Conservation (phyloP, 345 rosid genomes). For the Bruguiera gymnorhiza region DNA sequence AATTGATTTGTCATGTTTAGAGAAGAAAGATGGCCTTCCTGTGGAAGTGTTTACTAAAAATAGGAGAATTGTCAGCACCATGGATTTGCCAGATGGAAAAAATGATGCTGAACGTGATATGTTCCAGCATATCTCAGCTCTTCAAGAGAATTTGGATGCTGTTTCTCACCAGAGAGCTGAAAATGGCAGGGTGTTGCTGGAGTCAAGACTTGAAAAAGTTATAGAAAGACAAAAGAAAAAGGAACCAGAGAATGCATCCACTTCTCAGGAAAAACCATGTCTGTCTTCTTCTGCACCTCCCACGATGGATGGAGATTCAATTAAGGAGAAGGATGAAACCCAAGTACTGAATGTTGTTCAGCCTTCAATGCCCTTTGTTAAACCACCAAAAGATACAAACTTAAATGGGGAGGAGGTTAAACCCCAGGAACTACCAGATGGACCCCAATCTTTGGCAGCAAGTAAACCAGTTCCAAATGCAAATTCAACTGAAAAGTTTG, state of each 20-base stretch:
- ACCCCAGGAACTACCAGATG: slow-evolving; percentile 1
- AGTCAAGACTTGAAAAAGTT: slow-evolving; percentile 39
- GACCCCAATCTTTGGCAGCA: slow-evolving; percentile 12
- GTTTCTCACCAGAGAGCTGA: slow-evolving; percentile 38
- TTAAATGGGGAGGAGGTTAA: slow-evolving; percentile 10
- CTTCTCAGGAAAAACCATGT: slow-evolving; percentile 16
- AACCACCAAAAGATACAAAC: slow-evolving; percentile 12
- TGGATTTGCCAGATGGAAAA: slow-evolving; percentile 57
- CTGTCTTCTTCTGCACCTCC: background rate
- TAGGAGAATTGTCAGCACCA: slow-evolving; percentile 51
- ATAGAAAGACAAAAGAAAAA: slow-evolving; percentile 34
- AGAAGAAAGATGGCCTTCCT: slow-evolving; percentile 62
- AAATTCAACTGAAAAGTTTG: slow-evolving; percentile 14
- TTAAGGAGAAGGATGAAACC: slow-evolving; percentile 6
- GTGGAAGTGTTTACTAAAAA: slow-evolving; percentile 68
- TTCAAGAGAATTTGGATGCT: slow-evolving; percentile 43
- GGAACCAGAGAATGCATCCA: slow-evolving; percentile 29
- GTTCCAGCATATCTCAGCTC: slow-evolving; percentile 49
- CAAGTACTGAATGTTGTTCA: slow-evolving; percentile 4
- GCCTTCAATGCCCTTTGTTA: background rate
- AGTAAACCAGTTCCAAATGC: slow-evolving; percentile 22
- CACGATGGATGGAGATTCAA: slow-evolving; percentile 11
- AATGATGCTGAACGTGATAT: slow-evolving; percentile 45
- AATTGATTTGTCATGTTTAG: slow-evolving; percentile 47
- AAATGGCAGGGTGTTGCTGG: slow-evolving; percentile 30